These are phyloP conservation scores for Hypoxylon sp. DNA, from an alignment of 2,329 filamentous ascomycete genomes.

Conservation along the genomic window DNA sequence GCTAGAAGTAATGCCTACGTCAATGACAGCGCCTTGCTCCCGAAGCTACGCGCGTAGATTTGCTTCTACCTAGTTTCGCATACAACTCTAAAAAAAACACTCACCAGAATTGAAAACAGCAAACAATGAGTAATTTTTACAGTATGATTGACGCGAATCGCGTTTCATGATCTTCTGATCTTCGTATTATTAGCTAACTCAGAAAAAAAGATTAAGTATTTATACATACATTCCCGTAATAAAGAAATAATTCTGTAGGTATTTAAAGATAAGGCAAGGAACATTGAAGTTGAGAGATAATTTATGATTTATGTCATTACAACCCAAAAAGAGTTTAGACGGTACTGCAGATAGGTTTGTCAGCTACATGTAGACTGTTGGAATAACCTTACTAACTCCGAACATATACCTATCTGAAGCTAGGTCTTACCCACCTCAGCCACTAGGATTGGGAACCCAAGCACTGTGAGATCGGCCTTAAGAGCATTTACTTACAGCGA, in stretches of 20 bases:
- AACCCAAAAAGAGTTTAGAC: conserved; percentile 32
- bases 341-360: conserved; percentile 1
- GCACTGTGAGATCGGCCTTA: conserved; percentile 41
- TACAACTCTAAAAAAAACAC: background rate
- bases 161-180: background rate
- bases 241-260: background rate
- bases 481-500: conserved; percentile 27
- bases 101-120: background rate
- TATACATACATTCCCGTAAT: background rate
- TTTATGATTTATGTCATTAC: conserved; percentile 8
- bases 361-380: conserved; percentile 19
- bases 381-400: conserved; percentile 26
- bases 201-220: background rate
- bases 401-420: conserved; percentile 23
- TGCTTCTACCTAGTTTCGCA: conserved; percentile 10
- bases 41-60: background rate
- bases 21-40: conserved; percentile 11
- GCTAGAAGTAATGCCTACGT: conserved; percentile 27
- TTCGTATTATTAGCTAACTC: background rate
- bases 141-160: background rate
- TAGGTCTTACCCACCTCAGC: conserved; percentile 37
- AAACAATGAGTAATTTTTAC: background rate
- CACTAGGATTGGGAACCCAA: conserved; percentile 29
- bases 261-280: background rate
- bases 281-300: background rate